A percentile compares a stretch with the other conserved stretches of the same genome.
Conservation (phyloP, 2,329 filamentous ascomycete species). For the Davidsoniella australis region DNA sequence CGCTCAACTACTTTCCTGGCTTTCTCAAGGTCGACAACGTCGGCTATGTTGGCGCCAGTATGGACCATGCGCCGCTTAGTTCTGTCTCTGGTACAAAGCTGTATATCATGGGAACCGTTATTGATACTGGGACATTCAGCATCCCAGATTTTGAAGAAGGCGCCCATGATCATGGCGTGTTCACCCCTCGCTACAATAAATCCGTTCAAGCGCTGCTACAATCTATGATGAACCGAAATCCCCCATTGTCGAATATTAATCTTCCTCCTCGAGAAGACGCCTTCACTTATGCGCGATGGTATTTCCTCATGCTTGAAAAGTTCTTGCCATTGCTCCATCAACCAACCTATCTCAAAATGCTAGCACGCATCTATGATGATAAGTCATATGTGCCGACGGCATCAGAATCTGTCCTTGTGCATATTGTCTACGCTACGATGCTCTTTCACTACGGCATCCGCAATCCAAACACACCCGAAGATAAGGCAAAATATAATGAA, state of each 20-base stretch:
- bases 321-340: conserved; percentile 66
- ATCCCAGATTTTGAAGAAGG: conserved; percentile 47
- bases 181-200: conserved; percentile 43
- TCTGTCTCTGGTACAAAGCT: conserved; percentile 60
- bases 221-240: conserved; percentile 44
- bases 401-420: conserved; percentile 51
- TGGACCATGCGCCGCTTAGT: conserved; percentile 46
- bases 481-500: conserved; percentile 38
- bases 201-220: conserved; percentile 55
- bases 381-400: conserved; percentile 41
- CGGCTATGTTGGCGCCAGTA: conserved; percentile 34
- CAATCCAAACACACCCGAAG: conserved; percentile 39
- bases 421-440: conserved; percentile 66
- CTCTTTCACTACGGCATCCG: conserved; percentile 61
- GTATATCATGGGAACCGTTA: conserved; percentile 63
- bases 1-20: conserved; percentile 23
- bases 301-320: conserved; percentile 52
- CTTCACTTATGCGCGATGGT: conserved; percentile 56
- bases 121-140: conserved; percentile 60
- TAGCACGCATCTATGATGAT: conserved; percentile 54
- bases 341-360: conserved; percentile 49
- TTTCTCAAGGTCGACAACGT: conserved; percentile 45
- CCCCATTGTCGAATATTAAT: conserved; percentile 34
- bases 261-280: conserved; percentile 49
- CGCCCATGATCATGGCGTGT: conserved; percentile 12